Conservation (phyloP, 2,329 filamentous ascomycete species). For the Beauveria medogensis region DNA sequence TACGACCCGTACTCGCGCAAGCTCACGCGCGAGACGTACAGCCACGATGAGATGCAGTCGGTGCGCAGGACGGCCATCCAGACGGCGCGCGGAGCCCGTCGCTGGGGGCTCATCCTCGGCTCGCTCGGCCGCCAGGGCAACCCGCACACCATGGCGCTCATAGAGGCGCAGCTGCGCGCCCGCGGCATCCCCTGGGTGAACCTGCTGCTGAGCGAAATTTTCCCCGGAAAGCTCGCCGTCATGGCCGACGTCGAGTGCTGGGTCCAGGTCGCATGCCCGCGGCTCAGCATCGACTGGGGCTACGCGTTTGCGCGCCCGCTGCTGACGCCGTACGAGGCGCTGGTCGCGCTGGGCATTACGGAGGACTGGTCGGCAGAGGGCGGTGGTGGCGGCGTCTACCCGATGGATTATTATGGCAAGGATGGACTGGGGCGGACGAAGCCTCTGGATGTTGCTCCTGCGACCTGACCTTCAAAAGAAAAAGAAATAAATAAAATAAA, state of each 20-base stretch:
- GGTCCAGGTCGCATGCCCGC: conserved; percentile 97
- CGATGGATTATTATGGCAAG: conserved; percentile 97
- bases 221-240: conserved; percentile 87
- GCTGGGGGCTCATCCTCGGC: conserved; percentile 93
- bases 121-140: conserved; percentile 92
- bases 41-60: conserved; percentile 81
- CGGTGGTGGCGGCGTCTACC: conserved; percentile 64
- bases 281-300: conserved; percentile 96
- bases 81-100: conserved; percentile 66
- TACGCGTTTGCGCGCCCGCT: conserved; percentile 88
- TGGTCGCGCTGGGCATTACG: conserved; percentile 75
- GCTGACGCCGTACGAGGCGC: conserved; percentile 88
- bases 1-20: conserved; percentile 95
- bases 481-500: neutral
- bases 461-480: conserved; percentile 12
- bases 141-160: conserved; percentile 79
- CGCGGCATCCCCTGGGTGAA: conserved; percentile 76
- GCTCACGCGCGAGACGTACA: conserved; percentile 84
- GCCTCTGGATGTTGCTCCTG: conserved; percentile 25
- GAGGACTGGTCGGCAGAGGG: conserved; percentile 58
- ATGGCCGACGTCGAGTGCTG: conserved; percentile 95
- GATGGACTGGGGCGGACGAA: conserved; percentile 81
- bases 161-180: conserved; percentile 67
- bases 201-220: conserved; percentile 85
- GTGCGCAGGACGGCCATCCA: conserved; percentile 70